Base-by-base conservation (phyloP, 75 land plant genomes). In the Picea glauca region DNA sequence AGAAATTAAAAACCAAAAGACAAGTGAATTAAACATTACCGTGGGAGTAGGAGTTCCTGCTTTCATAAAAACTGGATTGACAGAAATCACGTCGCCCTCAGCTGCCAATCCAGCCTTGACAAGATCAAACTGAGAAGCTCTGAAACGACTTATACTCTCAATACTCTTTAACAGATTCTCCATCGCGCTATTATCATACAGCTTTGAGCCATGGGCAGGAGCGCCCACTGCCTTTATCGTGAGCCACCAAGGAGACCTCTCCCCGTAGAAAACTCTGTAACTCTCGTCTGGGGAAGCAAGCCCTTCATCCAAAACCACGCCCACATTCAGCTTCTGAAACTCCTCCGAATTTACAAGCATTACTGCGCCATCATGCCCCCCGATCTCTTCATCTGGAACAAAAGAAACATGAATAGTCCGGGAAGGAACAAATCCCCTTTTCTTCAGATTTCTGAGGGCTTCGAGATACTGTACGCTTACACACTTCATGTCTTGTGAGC, bases 401-500 rank as follows among this genome's bases (percentile, higher is more conserved):
- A 91, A 98, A 2, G 98, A 91, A 20, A 91, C 23, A 75, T 98
- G 91, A 21, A 95, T 60, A 2, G 87, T 84, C 11, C 98, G 84
- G 21, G 68, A 15, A 6, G 99, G 98, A 20, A 70, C 62, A 75
- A 90, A 98, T 0, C 90, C 93, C 35, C 80, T 30, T 11, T 61
- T 54, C 76, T 80, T 84, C n/a, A 98, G 84, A 32, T 75, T 76
- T 13, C 94, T 84, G 54, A 95, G 79, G 5, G 98, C 99, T 70
- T 98, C 99, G 8, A 98, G 83, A 83, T 98, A 98, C 84, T 98
- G 99, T 85, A 95, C 62, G 9, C 96, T 93, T 1, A 95, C 96
- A 67, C 94, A 93, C 88, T 98, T 98, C 98, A 93, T 98, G 88
- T 98, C 98, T 86, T 98, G 99, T 0, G 98, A 87, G 18, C 99